These are phyloP conservation scores for Rhizoclosmatium sp. DNA, from an alignment of 192 early-diverging fungal species.

Conservation along the genomic window DNA sequence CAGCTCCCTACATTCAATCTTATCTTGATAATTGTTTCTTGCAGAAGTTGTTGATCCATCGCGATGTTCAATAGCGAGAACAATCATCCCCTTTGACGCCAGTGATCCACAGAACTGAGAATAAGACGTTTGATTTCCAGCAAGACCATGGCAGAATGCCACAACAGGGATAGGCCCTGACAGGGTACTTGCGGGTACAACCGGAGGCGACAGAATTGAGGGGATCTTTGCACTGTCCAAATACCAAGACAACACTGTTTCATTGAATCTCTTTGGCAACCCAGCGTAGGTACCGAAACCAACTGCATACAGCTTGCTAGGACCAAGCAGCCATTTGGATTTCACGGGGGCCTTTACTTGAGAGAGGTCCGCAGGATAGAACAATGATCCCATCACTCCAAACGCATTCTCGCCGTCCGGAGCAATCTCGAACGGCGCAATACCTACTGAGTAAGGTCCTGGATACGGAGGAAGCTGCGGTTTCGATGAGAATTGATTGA, in stretches of 20 bases:
- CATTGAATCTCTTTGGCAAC: slow-evolving; percentile 34
- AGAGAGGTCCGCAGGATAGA: slow-evolving; percentile 45
- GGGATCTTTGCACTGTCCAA: slow-evolving; percentile 35
- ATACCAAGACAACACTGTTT: slow-evolving; percentile 34
- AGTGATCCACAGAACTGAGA: slow-evolving; percentile 11
- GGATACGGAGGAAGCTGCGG: slow-evolving; percentile 11
- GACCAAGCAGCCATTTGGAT: slow-evolving; percentile 48
- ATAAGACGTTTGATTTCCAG: slow-evolving; percentile 34
- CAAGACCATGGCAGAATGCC: slow-evolving; percentile 13
- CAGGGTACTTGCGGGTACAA: background rate
- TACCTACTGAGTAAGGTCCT: slow-evolving; percentile 47
- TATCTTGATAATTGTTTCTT: slow-evolving; percentile 22
- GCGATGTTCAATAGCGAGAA: slow-evolving; percentile 30
- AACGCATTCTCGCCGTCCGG: slow-evolving; percentile 7
- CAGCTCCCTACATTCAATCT: background rate
- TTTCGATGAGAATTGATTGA: too few relatives aligned
- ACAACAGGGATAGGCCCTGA: slow-evolving; percentile 1
- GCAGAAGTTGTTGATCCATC: slow-evolving; percentile 22
- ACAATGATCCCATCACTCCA: slow-evolving; percentile 45
- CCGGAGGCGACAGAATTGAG: slow-evolving; percentile 27
- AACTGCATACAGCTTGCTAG: slow-evolving; percentile 38
- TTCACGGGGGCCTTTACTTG: background rate
- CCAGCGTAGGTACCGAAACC: slow-evolving; percentile 51
- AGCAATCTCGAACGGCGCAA: slow-evolving; percentile 44
- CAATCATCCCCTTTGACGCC: slow-evolving; percentile 18